Evolutionary conservation across 2,329 filamentous ascomycete species (phyloP).

Genomic region (Colletotrichum tamarilloi): DNA sequence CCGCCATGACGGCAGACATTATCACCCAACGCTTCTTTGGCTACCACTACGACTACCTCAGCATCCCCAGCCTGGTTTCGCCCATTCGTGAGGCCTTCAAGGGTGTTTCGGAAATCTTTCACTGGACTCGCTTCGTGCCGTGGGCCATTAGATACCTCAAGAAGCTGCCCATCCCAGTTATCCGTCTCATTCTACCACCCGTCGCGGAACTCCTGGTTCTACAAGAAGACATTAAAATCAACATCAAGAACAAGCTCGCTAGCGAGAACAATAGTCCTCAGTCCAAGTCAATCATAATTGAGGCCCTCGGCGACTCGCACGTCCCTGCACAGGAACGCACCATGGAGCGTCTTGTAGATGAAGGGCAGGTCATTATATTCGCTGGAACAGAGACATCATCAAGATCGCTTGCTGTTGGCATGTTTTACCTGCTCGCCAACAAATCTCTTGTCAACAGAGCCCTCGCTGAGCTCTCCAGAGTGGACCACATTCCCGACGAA

Average conservation of each 20-base stretch:
- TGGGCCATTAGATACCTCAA: conserved; percentile 15
- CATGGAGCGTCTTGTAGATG: conserved; percentile 34
- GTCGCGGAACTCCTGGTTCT: conserved; percentile 19
- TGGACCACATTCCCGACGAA: conserved; percentile 22
- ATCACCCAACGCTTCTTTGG: conserved; percentile 37
- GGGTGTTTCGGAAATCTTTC: conserved; percentile 18
- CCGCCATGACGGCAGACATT: conserved; percentile 38
- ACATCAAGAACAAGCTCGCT: conserved; percentile 24
- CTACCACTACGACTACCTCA: conserved; percentile 33
- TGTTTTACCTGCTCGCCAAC: conserved; percentile 33
- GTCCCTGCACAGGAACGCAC: not conserved
- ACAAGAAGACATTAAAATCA: conserved; percentile 14
- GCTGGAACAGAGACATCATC: conserved; percentile 38
- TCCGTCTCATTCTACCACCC: conserved; percentile 16
- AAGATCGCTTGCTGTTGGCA: conserved; percentile 19
- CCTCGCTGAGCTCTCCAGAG: conserved; percentile 29
- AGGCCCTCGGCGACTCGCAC: not conserved
- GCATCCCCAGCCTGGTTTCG: conserved; percentile 6
- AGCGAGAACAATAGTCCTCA: not conserved
- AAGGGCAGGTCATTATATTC: conserved; percentile 34
- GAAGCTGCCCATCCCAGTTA: conserved; percentile 8
- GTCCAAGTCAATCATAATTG: not conserved
- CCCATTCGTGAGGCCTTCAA: conserved; percentile 24
- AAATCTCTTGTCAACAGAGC: not conserved
- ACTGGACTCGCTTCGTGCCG: conserved; percentile 34